Percentiles rank a stretch among this genome's conserved stretches.
Conservation (phyloP, 805 yeast species). For the Barnettozyma sp. region DNA sequence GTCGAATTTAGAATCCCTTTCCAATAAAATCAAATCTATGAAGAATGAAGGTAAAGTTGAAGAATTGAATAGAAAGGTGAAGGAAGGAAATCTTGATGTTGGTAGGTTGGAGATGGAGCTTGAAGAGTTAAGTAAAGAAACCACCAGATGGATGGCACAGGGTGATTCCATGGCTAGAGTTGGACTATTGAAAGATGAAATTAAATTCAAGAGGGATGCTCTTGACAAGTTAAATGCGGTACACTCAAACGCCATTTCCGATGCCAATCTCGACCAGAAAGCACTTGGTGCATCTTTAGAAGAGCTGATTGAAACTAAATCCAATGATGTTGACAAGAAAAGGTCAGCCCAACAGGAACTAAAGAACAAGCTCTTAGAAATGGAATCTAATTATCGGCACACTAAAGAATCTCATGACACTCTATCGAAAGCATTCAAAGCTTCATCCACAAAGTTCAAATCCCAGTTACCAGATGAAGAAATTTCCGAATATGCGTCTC, state of each 20-base stretch:
- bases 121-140: constrained; percentile 46
- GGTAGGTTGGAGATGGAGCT: constrained; percentile 34
- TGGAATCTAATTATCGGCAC: constrained; percentile 16
- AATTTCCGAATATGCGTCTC: constrained; percentile 43
- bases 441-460: constrained; percentile 12
- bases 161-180: constrained; percentile 53
- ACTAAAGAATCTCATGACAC: constrained; percentile 6
- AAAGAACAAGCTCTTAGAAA: constrained; percentile 18
- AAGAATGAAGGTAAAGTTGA: constrained; percentile 27
- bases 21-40: constrained; percentile 27
- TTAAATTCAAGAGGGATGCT: constrained; percentile 26
- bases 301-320: constrained; percentile 5
- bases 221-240: constrained; percentile 25
- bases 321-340: not conserved
- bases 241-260: constrained; percentile 21
- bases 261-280: constrained; percentile 12
- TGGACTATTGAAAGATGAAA: constrained; percentile 37
- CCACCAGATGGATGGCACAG: constrained; percentile 47
- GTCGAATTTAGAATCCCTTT: constrained; percentile 34
- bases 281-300: constrained; percentile 11
- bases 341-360: constrained; percentile 7
- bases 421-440: constrained; percentile 8
- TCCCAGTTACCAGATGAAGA: constrained; percentile 28
- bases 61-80: constrained; percentile 30
- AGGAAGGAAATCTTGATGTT: constrained; percentile 32